Evolutionary conservation across 805 yeast species (phyloP), one percentile per base, ranked within the genome.

Genomic region (Millerago galiae): DNA sequence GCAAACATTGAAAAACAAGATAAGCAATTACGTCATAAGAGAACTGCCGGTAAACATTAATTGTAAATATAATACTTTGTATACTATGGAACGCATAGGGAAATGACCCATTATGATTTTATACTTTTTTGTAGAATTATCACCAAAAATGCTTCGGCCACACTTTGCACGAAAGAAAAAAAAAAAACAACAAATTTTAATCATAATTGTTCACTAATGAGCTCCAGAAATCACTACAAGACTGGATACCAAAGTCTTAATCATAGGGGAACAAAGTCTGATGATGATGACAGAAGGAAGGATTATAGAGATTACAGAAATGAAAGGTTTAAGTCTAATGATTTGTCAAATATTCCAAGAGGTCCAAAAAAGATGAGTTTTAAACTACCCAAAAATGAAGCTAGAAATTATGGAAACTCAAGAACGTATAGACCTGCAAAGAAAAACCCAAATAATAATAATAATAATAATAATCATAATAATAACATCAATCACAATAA

Each of bases 1-100:
- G 81, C 88, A 35, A 84, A 77, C 54, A 83, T 80, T 43, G 96
- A 88, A 70, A 71, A 68, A 58, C 77, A 81, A 65, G 83, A 83
- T 63, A 73, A 68, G 31, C 78, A 72, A 58, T 68, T 83, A 58
- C 81, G 95, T 70, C 66, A 60, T 41, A 67, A 83, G 64, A 81
- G 91, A 71, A 85, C 93, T 15, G 71, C 74, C 35, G 91, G 91
- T 53, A 70, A 74, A 62, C 77, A 83, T 65, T 83, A 65, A 15
- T 38, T 18, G 14, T 13, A 11, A 16, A 17, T 27, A 15, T 15
- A 10, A 15, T 31, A 15, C n/a, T 3, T 3, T 21, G 24, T 21
- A 21, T 21, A 21, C 24, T 21, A 21, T 21, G 24, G 24, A 21
- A 21, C 24, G 24, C 24, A 26, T 26, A 26, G 28, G 13, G 28